These are phyloP conservation scores for Nicotiana undulata DNA, from an alignment of 257 asterid species.

Conservation along the genomic window DNA sequence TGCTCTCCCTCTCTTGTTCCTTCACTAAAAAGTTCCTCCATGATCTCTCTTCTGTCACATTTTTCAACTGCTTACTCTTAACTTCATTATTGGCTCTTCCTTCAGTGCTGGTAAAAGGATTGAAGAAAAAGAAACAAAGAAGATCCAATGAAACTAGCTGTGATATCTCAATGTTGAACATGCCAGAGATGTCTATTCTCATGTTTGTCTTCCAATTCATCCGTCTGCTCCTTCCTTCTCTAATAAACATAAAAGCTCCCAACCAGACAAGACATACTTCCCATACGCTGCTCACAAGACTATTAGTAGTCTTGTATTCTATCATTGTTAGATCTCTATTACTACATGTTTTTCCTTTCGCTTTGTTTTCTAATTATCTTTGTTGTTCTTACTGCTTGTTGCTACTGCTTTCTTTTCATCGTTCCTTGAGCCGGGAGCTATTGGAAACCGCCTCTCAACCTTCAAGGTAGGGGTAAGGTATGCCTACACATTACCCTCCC, in stretches of 20 bases:
- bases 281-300: not conserved
- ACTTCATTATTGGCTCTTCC: not conserved
- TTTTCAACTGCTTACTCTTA: not conserved
- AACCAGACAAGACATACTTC: not conserved
- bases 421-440: no score
- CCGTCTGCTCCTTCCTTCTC: not conserved
- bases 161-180: not conserved
- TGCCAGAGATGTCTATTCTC: not conserved
- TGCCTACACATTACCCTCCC: no score
- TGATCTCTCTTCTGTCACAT: not conserved
- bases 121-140: not conserved
- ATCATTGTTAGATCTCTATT: no score
- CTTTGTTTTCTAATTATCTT: no score
- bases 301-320: no score
- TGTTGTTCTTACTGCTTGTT: no score
- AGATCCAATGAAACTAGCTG: not conserved
- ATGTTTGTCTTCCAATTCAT: not conserved
- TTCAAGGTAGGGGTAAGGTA: no score
- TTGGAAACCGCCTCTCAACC: no score
- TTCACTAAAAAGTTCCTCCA: not conserved
- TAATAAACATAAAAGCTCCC: not conserved
- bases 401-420: no score
- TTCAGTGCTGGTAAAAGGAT: not conserved
- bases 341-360: no score
- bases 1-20: slow-evolving; percentile 1